Base-by-base conservation (phyloP, 2,329 filamentous ascomycete species). In the Chaetomiaceae sp. region DNA sequence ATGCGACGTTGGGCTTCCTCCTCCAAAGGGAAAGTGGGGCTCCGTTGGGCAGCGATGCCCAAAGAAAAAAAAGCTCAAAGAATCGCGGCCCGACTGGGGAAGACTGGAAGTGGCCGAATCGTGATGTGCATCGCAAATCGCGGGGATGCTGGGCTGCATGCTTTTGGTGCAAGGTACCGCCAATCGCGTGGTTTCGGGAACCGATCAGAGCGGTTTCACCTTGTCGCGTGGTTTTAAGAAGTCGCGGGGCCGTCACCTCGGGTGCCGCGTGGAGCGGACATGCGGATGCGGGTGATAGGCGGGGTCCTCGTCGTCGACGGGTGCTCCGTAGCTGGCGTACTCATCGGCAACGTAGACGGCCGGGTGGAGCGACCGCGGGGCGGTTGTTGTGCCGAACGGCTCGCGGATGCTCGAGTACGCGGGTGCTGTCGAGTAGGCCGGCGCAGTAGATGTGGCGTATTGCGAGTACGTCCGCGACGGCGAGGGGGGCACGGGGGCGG, bases 311-410 rank as follows among this genome's bases (percentile, higher is more conserved):
- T 61, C 55, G n/a, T 64, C 60, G n/a, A 57, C 56, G 15, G 57
- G 56, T 4, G 33, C 42, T 38, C 34, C 17, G 19, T 59, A 59
- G 19, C 12, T 34, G 37, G 19, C 39, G 54, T 51, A 59, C 0
- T 59, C 56, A 12, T 59, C 56, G 38, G 54, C 29, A 34, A 61
- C 55, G 50, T 57, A 57, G 38, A 64, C 61, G 1, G 44, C 11
- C 7, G 63, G 62, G 43, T 60, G 62, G n/a, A 37, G 57, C 1
- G 59, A 50, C 25, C 61, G 58, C 29, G 59, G 61, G 1, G 58
- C 42, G 39, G 52, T 31, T 33, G 39, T 42, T 4, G 51, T n/a
- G 14, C 27, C 27, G 47, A 42, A 53, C n/a, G 62, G 57, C 48
- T 60, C 58, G 15, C 56, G 58, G 33, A 56, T 55, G 53, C 53